Evolutionary conservation across 495 filamentous ascomycete genomes (phyloP), one percentile per base, ranked within the genome.

Genomic region (Pseudoneurospora amorphoporcata): DNA sequence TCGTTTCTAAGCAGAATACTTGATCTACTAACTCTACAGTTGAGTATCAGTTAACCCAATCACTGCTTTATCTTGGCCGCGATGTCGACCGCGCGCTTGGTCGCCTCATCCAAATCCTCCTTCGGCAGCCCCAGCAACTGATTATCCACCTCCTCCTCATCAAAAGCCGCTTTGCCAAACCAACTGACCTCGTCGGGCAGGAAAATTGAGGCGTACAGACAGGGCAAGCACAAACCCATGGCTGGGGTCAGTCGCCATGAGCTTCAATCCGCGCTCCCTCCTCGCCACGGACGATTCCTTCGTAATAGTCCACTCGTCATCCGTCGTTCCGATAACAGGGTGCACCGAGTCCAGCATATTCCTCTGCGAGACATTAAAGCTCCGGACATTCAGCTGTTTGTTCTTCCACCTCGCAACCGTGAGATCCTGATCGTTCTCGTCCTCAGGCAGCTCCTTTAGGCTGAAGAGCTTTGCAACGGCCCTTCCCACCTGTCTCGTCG

Each of bases 101-200:
- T 89, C 8, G 76, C 76, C 74, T 87, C 87, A 77, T 90, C 89
- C 72, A 91, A 71, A 73, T 89, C 84, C 80, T 91, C 90, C 74
- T 82, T 78, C n/a, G 86, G 83, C 71, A 91, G 75, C 0, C 84
- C 88, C 38, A 92, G 78, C 53, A 82, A 42, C 7, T 77, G 80
- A 73, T 91, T 91, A 9, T 78, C 77, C 71, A 85, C 68, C 10
- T 58, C 71, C 68, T 83, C 80, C 71, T 77, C 84, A 68, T 88
- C 77, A 29, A 58, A 58, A 14, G 47, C 32, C 9, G 23, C 9
- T 16, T 58, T 58, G 4, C 47, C 47, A 7, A 58, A 58, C 9
- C 9, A 58, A 0, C 85, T 84, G 23, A 72, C 74, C 0, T 81
- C 84, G 42, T 85, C 83, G n/a, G 82, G 81, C 45, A 76, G 87